Percentiles rank a stretch among this genome's conserved stretches.
Conservation (phyloP, 257 asterid genomes). For the Forsythia suspensa region DNA sequence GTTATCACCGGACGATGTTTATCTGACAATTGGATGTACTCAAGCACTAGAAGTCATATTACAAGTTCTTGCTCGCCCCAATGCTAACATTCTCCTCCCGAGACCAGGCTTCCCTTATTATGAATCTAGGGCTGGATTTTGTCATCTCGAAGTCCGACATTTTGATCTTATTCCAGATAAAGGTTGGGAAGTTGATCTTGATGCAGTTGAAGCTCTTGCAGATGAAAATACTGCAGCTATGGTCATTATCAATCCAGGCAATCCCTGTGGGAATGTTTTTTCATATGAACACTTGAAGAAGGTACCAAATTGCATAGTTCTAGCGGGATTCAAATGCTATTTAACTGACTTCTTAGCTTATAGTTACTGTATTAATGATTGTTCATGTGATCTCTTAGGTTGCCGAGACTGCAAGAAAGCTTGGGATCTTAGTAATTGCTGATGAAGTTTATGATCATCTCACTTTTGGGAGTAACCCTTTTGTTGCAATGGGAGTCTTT, state of each 20-base stretch:
- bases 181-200: constrained; percentile 84
- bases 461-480: constrained; percentile 65
- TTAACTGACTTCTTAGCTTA: background rate
- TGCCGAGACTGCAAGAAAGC: constrained; percentile 78
- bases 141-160: constrained; percentile 62
- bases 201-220: constrained; percentile 59
- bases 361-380: background rate
- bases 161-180: constrained; percentile 74
- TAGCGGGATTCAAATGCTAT: background rate
- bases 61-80: constrained; percentile 63
- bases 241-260: constrained; percentile 88
- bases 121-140: constrained; percentile 55
- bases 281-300: constrained; percentile 67
- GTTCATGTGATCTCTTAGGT: constrained; percentile 36
- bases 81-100: constrained; percentile 81
- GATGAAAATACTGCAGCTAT: constrained; percentile 84
- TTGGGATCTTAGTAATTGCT: constrained; percentile 73
- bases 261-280: constrained; percentile 93
- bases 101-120: constrained; percentile 80
- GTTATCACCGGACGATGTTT: constrained; percentile 68
- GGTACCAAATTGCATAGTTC: constrained; percentile 36
- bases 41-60: constrained; percentile 67
- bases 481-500: constrained; percentile 85
- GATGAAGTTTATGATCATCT: constrained; percentile 87
- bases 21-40: constrained; percentile 62